Percentiles rank a stretch among this genome's conserved stretches.
Conservation (phyloP, 257 asterid genomes). For the Haberlea rhodopensis region DNA sequence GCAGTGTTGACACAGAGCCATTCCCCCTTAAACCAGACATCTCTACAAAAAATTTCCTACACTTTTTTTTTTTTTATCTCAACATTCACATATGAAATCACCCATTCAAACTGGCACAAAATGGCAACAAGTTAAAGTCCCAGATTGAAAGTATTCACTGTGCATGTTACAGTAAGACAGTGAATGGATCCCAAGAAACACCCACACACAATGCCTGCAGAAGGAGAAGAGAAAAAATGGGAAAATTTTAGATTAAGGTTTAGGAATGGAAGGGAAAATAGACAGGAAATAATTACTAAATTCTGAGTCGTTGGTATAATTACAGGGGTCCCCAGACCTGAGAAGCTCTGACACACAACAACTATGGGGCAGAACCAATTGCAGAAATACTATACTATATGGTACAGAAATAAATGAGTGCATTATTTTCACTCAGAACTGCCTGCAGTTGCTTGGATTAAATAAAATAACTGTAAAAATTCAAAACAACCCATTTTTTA, state of each 20-base stretch:
- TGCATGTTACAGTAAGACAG: not conserved
- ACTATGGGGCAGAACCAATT: constrained; percentile 42
- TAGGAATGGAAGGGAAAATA: not conserved
- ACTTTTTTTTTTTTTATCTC: constrained; percentile 1
- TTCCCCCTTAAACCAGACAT: constrained; percentile 44
- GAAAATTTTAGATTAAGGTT: not conserved
- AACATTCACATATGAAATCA: constrained; percentile 6
- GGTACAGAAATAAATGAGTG: constrained; percentile 22
- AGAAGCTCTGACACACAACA: constrained; percentile 56
- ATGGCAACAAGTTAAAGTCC: not conserved
- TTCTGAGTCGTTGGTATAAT: constrained; percentile 37
- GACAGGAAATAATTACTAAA: not conserved
- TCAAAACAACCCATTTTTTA: not conserved
- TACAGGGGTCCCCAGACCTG: constrained; percentile 49
- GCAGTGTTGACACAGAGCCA: constrained; percentile 55
- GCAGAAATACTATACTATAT: constrained; percentile 22
- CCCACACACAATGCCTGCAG: constrained; percentile 7
- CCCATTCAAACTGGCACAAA: constrained; percentile 1
- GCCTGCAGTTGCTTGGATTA: constrained; percentile 29
- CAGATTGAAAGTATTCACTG: not conserved
- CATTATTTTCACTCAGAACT: constrained; percentile 38
- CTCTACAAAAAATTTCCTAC: constrained; percentile 10
- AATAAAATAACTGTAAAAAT: constrained; percentile 16
- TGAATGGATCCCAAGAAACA: not conserved
- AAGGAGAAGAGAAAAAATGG: not conserved